Evolutionary conservation across 1,139 yeast genomes (phyloP).

Genomic region (Hemisphaericaspora subhashii): DNA sequence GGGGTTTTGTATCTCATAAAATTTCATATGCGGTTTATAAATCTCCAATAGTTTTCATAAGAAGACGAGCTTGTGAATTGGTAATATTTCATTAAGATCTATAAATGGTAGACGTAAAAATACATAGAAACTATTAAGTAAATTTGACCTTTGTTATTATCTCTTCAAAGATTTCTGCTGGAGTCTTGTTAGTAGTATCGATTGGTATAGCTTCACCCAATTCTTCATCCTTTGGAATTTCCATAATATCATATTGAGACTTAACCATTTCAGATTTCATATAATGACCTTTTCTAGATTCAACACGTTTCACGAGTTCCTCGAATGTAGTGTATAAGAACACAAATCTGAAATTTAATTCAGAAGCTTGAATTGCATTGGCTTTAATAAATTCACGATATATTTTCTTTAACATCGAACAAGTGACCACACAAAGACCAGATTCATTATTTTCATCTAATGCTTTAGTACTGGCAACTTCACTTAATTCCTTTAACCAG

Average conservation of each 20-base stretch:
- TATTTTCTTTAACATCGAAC: constrained; percentile 75
- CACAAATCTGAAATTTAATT: constrained; percentile 55
- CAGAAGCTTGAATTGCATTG: constrained; percentile 25
- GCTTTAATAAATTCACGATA: constrained; percentile 63
- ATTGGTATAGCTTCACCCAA: constrained; percentile 38
- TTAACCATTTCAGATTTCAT: constrained; percentile 85
- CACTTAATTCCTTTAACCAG: constrained; percentile 66
- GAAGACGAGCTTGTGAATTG: no score
- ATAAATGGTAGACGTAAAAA: no score
- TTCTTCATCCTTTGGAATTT: constrained; percentile 57
- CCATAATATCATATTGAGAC: constrained; percentile 74
- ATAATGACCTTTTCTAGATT: constrained; percentile 66
- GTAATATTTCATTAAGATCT: no score
- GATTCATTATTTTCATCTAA: constrained; percentile 24
- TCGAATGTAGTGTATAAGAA: constrained; percentile 67
- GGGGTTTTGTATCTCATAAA: no score
- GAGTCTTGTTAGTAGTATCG: constrained; percentile 43
- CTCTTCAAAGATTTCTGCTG: constrained; percentile 29
- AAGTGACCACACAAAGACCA: constrained; percentile 58
- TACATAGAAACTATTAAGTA: no score
- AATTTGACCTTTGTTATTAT: constrained; percentile 9
- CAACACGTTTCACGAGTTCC: constrained; percentile 60
- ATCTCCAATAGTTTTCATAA: no score
- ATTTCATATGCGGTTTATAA: no score
- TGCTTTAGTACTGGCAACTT: constrained; percentile 37